phyloP scores from a whole-genome alignment of 2,329 filamentous ascomycete species.

The Fusarium sp. region DNA sequence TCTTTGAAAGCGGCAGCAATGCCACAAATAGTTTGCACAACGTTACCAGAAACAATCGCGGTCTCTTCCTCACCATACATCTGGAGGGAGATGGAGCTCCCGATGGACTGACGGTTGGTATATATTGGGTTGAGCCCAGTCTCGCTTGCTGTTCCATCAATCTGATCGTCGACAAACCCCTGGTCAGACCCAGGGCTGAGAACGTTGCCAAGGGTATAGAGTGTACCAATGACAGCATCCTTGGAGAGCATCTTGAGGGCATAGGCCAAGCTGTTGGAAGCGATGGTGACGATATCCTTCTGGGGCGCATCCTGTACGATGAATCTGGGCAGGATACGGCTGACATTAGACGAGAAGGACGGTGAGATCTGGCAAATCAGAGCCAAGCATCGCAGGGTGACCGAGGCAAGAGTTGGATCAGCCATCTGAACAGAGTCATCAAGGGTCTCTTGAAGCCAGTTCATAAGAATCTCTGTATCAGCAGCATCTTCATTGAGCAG shows the following conservation, averaged over 20 bases:
- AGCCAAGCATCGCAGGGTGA: conserved; percentile 83
- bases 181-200: conserved; percentile 77
- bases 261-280: conserved; percentile 85
- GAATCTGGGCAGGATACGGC: conserved; percentile 83
- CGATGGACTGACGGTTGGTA: conserved; percentile 67
- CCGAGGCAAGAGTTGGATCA: conserved; percentile 79
- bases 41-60: conserved; percentile 80
- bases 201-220: conserved; percentile 97
- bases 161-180: conserved; percentile 63
- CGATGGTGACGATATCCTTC: conserved; percentile 75
- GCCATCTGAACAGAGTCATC: conserved; percentile 84
- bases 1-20: conserved; percentile 86
- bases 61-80: conserved; percentile 82
- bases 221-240: conserved; percentile 91
- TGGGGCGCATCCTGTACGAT: conserved; percentile 85
- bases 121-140: conserved; percentile 59
- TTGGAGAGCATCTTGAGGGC: conserved; percentile 86
- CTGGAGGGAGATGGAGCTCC: conserved; percentile 83
- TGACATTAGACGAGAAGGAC: conserved; percentile 78
- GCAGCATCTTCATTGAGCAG: conserved; percentile 84
- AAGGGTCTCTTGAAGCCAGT: conserved; percentile 87
- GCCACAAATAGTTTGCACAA: conserved; percentile 95
- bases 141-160: conserved; percentile 56
- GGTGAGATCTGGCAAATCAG: conserved; percentile 82
- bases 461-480: conserved; percentile 80